Evolutionary conservation across 352 stramenopile species (phyloP), one percentile per base, ranked within the genome.

Genomic region (Pythium plurisporium): DNA sequence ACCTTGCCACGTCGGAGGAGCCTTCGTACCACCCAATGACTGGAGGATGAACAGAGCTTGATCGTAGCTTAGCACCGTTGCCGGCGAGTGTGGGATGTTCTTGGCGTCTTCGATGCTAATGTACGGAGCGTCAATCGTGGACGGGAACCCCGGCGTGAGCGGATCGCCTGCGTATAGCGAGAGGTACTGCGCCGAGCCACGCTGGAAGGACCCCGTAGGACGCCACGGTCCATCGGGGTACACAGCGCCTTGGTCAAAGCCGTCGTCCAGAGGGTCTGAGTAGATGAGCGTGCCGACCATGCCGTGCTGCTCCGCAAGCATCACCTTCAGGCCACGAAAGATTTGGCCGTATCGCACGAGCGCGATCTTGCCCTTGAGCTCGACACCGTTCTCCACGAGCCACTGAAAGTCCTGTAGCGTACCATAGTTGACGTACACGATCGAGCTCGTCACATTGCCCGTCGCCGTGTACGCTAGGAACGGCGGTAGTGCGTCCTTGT

Each of bases 351-450:
- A 97, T n/a, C 89, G 74, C 26, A 90, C 69, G 1, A 97, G 44
- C 5, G 91, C 88, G 41, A 96, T 90, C 47, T 81, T 44, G 38
- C n/a, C n/a, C 38, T 26, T 23, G 38, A 44, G 38, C 40, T 46
- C 40, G 3, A 46, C 40, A 38, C 85, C 86, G 3, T 75, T 59
- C 3, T 63, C 57, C 51, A 80, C 59, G 0, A 97, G 72, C 55
- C 67, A 87, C 30, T 89, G 64, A 50, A 96, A 96, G 62, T 97
- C 89, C 33, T 59, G 51, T 4, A 72, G 87, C 17, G 68, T 58
- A 0, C 82, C 89, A 56, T 91, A 92, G 62, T 97, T 96, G 15
- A 81, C 87, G 64, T 95, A 97, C 50, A 97, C 84, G 0, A 94
- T 55, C 1, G 79, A 59, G 5, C 66, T 69, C 14, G 70, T 82